Conservation (phyloP, 441 rosid species). For the Adansonia madagascariensis region DNA sequence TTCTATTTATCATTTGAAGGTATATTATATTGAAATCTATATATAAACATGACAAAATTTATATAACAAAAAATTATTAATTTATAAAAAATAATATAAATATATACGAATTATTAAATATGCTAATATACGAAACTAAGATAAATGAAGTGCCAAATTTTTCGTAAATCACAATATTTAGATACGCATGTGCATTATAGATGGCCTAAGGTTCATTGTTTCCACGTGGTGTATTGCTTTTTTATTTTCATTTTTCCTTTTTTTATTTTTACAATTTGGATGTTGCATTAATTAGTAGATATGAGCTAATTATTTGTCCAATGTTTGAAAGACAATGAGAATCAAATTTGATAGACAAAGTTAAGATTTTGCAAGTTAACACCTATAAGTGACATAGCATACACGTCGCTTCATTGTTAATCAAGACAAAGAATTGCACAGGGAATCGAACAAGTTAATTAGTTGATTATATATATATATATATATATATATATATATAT, state of each 20-base stretch:
- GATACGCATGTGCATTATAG: background rate
- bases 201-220: background rate
- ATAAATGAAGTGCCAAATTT: background rate
- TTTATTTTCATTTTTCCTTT: background rate
- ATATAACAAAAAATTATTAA: too few species aligned
- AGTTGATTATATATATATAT: background rate
- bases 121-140: too few species aligned
- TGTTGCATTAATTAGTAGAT: background rate
- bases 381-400: background rate
- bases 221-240: background rate
- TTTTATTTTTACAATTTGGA: background rate
- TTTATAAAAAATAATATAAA: too few species aligned
- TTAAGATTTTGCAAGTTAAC: too few species aligned
- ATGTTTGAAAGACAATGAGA: background rate
- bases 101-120: too few species aligned
- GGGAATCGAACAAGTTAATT: background rate
- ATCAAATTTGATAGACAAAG: too few species aligned
- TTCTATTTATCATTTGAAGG: too few species aligned
- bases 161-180: background rate
- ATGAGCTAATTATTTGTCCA: background rate
- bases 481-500: too few species aligned
- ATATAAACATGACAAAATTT: too few species aligned
- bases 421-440: background rate
- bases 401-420: background rate
- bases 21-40: too few species aligned